These are phyloP conservation scores for Penicillium occitanis DNA, from an alignment of 2,329 filamentous ascomycete genomes.

Conservation along the genomic window DNA sequence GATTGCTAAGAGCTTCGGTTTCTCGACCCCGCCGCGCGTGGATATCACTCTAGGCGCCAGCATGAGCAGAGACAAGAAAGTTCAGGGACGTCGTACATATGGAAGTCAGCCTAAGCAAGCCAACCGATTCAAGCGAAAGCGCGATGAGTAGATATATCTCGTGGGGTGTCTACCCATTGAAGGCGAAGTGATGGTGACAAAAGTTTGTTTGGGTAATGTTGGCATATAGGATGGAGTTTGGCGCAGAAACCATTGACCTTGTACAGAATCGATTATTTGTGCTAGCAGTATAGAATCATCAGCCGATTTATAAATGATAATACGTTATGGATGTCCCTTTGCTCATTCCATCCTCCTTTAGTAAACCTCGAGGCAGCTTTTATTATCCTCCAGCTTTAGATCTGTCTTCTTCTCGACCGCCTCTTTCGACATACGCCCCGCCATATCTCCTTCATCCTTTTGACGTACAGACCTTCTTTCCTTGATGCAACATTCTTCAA, in stretches of 20 bases:
- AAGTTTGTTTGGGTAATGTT: slow-evolving; percentile 10
- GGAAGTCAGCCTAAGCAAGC: slow-evolving; percentile 74
- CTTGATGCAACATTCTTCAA: background rate
- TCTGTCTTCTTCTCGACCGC: background rate
- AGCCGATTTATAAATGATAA: slow-evolving; percentile 1
- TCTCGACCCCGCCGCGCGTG: slow-evolving; percentile 71
- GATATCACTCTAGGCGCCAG: slow-evolving; percentile 77
- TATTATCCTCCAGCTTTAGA: background rate
- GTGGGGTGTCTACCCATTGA: background rate
- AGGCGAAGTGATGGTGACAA: background rate
- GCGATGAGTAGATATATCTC: slow-evolving; percentile 28
- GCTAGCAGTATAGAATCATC: background rate
- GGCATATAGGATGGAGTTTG: slow-evolving; percentile 21
- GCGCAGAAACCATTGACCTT: slow-evolving; percentile 3
- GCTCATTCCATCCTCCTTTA: background rate
- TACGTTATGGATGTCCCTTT: background rate
- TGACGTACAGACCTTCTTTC: background rate
- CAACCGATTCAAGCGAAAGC: slow-evolving; percentile 55
- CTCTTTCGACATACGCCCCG: background rate
- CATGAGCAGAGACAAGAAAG: slow-evolving; percentile 71
- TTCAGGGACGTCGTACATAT: slow-evolving; percentile 65
- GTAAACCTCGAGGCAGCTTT: background rate
- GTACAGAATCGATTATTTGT: background rate
- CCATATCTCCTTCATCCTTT: background rate
- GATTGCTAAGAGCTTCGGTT: slow-evolving; percentile 82